These are phyloP conservation scores for Penicillium atrosanguineum DNA, from an alignment of 495 filamentous ascomycete species.

Conservation along the genomic window DNA sequence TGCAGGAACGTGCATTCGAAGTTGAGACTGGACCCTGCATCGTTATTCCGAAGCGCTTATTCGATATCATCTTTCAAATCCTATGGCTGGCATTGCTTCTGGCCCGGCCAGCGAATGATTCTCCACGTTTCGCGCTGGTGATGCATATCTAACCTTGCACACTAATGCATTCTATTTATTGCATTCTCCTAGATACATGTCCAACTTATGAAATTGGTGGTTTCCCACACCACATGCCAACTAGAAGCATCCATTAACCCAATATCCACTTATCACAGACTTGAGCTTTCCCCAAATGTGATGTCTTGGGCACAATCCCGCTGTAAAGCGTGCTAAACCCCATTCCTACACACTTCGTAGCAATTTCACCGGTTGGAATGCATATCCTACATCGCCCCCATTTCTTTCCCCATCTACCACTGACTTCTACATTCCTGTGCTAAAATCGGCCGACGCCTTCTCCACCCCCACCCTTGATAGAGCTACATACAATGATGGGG, in stretches of 20 bases:
- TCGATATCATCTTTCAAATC: no score
- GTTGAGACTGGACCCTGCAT: no score
- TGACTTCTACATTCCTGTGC: not conserved
- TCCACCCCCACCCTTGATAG: not conserved
- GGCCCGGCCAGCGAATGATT: not conserved
- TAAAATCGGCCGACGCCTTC: not conserved
- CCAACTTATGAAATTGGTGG: not conserved
- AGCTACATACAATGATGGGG: not conserved
- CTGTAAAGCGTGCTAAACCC: not conserved
- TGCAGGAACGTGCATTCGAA: no score
- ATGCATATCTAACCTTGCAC: not conserved
- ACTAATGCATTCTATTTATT: not conserved
- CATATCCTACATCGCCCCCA: not conserved
- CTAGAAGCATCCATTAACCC: not conserved
- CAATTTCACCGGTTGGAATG: not conserved
- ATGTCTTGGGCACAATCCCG: not conserved
- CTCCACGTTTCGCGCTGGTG: not conserved
- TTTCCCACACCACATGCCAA: not conserved
- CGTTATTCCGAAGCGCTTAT: no score
- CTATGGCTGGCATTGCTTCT: no score
- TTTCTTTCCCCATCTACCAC: not conserved
- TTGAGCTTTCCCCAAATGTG: not conserved
- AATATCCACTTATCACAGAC: not conserved
- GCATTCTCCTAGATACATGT: not conserved
- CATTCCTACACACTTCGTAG: not conserved